These are phyloP conservation scores for Pythium angustatum DNA, from an alignment of 352 stramenopile genomes.

Conservation along the genomic window DNA sequence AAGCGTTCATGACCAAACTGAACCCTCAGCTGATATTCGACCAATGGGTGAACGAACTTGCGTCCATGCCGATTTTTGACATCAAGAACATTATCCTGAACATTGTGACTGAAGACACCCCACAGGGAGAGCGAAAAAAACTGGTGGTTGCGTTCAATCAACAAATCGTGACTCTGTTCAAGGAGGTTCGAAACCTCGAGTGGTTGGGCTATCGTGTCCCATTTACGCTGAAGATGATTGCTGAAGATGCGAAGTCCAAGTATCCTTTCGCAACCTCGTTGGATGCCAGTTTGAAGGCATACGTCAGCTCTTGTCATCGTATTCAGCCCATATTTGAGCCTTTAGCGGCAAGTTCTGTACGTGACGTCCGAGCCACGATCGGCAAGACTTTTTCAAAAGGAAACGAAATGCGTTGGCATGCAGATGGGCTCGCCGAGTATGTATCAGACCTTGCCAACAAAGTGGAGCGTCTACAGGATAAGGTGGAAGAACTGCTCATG, in stretches of 20 bases:
- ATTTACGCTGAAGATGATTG: constrained; percentile 94
- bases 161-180: constrained; percentile 97
- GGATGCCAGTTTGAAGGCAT: constrained; percentile 95
- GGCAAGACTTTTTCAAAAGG: constrained; percentile 89
- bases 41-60: constrained; percentile 93
- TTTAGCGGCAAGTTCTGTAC: constrained; percentile 71
- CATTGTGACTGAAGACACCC: constrained; percentile 82
- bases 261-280: constrained; percentile 98
- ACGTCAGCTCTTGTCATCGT: constrained; percentile 76
- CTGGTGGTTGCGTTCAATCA: constrained; percentile 95
- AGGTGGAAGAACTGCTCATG: constrained; percentile 95
- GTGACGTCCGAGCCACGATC: constrained; percentile 81
- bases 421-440: constrained; percentile 86
- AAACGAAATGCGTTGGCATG: constrained; percentile 89
- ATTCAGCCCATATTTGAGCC: constrained; percentile 87
- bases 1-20: constrained; percentile 87
- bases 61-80: constrained; percentile 89
- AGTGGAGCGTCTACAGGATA: constrained; percentile 97
- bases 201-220: constrained; percentile 98
- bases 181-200: constrained; percentile 98
- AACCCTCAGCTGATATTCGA: constrained; percentile 94
- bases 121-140: constrained; percentile 72
- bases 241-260: constrained; percentile 96
- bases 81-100: constrained; percentile 92
- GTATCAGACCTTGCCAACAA: constrained; percentile 89